These are phyloP conservation scores for Periconia macrospinosa DNA, from an alignment of 2,329 filamentous ascomycete genomes.

Conservation along the genomic window DNA sequence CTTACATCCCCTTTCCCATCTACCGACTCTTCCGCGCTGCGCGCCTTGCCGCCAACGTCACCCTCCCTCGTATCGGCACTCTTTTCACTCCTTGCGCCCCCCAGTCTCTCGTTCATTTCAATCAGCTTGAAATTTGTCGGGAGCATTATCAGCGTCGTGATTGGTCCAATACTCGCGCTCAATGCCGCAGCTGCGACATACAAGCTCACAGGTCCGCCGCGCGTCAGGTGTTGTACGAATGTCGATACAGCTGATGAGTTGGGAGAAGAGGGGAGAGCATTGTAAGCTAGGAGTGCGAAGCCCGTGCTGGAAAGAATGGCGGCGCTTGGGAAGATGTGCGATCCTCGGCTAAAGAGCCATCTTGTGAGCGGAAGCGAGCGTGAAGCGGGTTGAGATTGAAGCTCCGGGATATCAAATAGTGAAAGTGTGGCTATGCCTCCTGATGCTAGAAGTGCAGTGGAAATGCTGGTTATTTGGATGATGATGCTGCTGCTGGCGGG, in stretches of 20 bases:
- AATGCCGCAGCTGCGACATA: conserved; percentile 20
- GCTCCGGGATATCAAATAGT: conserved; percentile 34
- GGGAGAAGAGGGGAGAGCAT: conserved; percentile 5
- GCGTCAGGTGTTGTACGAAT: not conserved
- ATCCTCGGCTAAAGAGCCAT: conserved; percentile 44
- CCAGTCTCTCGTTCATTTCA: conserved; percentile 22
- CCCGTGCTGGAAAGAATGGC: conserved; percentile 29
- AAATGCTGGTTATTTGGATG: conserved; percentile 31
- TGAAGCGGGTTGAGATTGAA: conserved; percentile 40
- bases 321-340: conserved; percentile 37
- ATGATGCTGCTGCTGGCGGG: not conserved
- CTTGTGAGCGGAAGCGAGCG: conserved; percentile 39
- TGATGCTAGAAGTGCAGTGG: conserved; percentile 34
- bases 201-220: conserved; percentile 8
- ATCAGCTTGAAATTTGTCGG: conserved; percentile 29
- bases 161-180: conserved; percentile 22
- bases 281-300: conserved; percentile 31
- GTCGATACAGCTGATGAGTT: not conserved
- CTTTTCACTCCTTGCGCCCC: conserved; percentile 13
- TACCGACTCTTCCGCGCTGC: conserved; percentile 25
- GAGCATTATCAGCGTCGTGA: conserved; percentile 19
- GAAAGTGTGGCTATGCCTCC: conserved; percentile 40
- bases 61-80: not conserved
- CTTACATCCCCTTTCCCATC: conserved; percentile 24
- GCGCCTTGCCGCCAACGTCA: conserved; percentile 3